A percentile compares a stretch with the other conserved stretches of the same genome.
These are phyloP conservation scores for Sporothrix inflata DNA, from an alignment of 2,329 filamentous ascomycete genomes.

Conservation along the genomic window DNA sequence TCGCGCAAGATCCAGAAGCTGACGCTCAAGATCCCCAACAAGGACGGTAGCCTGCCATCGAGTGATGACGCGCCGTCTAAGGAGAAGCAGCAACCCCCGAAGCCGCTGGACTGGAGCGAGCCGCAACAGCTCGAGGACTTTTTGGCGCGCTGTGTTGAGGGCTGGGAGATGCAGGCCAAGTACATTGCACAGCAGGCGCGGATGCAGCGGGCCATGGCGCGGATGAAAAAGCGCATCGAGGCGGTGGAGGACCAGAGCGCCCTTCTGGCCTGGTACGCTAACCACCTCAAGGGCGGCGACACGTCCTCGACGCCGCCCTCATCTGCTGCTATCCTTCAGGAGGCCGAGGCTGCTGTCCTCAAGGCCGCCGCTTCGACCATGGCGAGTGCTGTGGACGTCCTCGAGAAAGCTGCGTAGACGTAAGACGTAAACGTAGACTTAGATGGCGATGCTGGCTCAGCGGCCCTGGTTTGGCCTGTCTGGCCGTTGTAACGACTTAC, in stretches of 20 bases:
- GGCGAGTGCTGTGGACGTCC: conserved; percentile 1
- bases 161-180: conserved; percentile 20
- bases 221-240: conserved; percentile 13
- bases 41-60: background rate
- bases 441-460: background rate
- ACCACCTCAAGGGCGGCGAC: conserved; percentile 9
- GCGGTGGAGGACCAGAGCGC: conserved; percentile 24
- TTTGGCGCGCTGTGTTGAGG: conserved; percentile 20
- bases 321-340: background rate
- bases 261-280: conserved; percentile 23
- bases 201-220: background rate
- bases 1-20: background rate
- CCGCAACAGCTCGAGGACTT: conserved; percentile 18
- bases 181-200: background rate
- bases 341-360: background rate
- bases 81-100: background rate
- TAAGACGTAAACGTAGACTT: background rate
- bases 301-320: background rate
- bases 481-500: background rate
- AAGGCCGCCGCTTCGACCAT: conserved; percentile 11
- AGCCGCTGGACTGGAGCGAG: conserved; percentile 11
- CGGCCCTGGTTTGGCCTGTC: background rate
- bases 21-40: background rate
- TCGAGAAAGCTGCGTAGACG: background rate
- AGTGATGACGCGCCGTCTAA: background rate